Conservation (phyloP, 306 rosid genomes). For the Rosa rugosa region DNA sequence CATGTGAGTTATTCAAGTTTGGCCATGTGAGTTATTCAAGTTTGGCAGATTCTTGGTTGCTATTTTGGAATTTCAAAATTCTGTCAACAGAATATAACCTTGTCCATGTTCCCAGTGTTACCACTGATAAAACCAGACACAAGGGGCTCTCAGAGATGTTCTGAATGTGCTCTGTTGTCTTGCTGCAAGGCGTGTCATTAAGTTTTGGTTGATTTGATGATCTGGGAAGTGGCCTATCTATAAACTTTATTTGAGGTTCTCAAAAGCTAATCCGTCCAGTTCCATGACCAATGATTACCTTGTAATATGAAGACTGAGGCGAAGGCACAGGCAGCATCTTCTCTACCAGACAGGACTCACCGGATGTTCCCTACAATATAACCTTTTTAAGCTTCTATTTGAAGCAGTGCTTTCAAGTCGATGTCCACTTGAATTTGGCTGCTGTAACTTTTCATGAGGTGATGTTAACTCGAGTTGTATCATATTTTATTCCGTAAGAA, state of each 20-base stretch:
- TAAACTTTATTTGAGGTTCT: background rate
- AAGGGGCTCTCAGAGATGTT: background rate
- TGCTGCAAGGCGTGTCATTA: background rate
- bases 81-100: background rate
- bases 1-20: slow-evolving; percentile 25
- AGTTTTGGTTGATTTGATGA: background rate
- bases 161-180: background rate
- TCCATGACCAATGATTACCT: background rate
- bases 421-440: background rate
- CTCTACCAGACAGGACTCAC: background rate
- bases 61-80: background rate
- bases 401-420: background rate
- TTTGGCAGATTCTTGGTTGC: background rate
- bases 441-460: background rate
- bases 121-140: background rate
- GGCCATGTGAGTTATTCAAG: slow-evolving; percentile 30
- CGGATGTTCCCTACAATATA: background rate
- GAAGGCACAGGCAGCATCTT: background rate
- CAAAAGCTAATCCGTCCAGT: background rate
- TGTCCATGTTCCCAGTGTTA: background rate
- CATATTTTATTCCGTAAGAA: background rate
- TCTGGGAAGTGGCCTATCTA: background rate
- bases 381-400: background rate
- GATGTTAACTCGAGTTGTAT: background rate
- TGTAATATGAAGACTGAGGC: background rate